These are phyloP conservation scores for Lasiodiplodia theobromae DNA, from an alignment of 2,329 filamentous ascomycete species.

Conservation along the genomic window DNA sequence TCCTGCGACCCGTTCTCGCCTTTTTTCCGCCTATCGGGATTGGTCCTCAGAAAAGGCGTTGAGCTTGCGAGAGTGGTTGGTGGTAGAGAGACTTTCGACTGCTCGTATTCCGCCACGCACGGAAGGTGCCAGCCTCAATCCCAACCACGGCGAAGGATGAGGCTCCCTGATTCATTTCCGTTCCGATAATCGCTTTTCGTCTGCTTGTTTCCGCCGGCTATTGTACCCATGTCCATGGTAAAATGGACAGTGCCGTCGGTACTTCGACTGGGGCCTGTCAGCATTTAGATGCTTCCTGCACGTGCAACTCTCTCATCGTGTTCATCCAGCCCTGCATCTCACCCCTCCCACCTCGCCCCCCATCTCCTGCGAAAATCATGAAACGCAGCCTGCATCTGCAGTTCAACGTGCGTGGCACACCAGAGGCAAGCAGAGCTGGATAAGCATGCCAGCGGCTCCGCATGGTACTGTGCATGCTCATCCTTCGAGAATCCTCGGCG, in stretches of 20 bases:
- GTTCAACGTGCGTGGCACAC: background rate
- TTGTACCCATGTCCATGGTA: constrained; percentile 13
- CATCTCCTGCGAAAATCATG: constrained; percentile 4
- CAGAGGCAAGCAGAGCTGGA: background rate
- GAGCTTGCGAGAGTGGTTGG: background rate
- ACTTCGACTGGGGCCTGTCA: constrained; percentile 12
- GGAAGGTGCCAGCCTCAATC: background rate
- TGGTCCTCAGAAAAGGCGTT: background rate
- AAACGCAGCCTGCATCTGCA: constrained; percentile 11
- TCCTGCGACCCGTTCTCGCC: background rate
- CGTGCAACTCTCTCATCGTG: constrained; percentile 2
- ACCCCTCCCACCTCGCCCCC: background rate
- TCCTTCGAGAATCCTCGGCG: background rate
- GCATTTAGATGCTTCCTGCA: constrained; percentile 8
- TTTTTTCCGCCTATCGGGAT: constrained; percentile 18
- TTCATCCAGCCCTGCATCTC: background rate
- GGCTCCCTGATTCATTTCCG: constrained; percentile 3
- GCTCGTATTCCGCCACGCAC: background rate
- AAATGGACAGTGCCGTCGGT: background rate
- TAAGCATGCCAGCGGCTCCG: constrained; percentile 10
- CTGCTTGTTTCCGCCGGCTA: background rate
- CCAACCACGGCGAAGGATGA: background rate
- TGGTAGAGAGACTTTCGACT: background rate
- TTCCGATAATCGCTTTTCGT: too few species aligned
- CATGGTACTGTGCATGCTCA: background rate